Conservation (phyloP, 306 rosid species). For the Crotalaria pallida region DNA sequence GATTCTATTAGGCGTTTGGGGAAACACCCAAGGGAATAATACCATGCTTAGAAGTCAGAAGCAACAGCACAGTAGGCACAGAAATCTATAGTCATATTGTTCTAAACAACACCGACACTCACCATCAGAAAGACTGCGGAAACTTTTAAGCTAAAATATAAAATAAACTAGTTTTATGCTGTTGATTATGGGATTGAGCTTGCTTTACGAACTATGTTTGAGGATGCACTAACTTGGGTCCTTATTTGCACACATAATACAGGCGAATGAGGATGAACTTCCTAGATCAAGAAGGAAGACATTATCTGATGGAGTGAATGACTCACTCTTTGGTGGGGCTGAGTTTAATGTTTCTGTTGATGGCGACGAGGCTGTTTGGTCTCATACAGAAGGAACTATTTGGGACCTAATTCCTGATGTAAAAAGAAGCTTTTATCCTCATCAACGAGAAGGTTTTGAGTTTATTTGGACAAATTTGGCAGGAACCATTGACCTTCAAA, state of each 20-base stretch:
- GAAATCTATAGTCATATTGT: neutral
- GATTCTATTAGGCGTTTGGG: neutral
- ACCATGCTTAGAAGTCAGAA: neutral
- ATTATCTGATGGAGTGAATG: neutral
- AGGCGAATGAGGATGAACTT: constrained; percentile 14
- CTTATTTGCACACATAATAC: neutral
- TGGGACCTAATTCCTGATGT: constrained; percentile 37
- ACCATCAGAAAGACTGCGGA: neutral
- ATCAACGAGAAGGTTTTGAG: constrained; percentile 43
- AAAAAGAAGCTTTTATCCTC: constrained; percentile 26
- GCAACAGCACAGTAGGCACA: neutral
- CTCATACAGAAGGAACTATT: constrained; percentile 22
- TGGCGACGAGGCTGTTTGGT: neutral
- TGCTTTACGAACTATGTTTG: neutral
- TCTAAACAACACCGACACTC: neutral
- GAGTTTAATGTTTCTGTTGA: neutral
- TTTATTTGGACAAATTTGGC: constrained; percentile 36
- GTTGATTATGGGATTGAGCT: neutral
- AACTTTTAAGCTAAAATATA: too few species aligned
- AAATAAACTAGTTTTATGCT: too few species aligned
- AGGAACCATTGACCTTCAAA: constrained; percentile 16
- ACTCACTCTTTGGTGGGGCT: neutral
- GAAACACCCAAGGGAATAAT: neutral
- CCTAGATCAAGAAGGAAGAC: neutral
- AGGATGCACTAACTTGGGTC: neutral